Evolutionary conservation across 305 asterid genomes (phyloP).

Genomic region (Fraxinus sp.): DNA sequence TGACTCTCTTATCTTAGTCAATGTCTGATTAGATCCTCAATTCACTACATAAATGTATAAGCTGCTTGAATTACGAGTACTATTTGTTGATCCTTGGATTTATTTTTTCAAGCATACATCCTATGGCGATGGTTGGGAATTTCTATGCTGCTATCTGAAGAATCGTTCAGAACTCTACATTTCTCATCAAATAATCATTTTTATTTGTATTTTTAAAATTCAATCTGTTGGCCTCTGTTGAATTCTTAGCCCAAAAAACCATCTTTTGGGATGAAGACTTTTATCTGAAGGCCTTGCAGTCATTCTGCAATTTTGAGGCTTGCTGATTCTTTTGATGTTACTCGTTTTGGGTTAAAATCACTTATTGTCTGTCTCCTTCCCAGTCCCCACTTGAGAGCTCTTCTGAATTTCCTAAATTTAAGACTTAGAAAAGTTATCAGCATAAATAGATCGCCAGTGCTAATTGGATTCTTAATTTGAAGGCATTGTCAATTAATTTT

Average conservation of each 20-base stretch:
- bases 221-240: background rate
- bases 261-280: background rate
- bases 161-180: background rate
- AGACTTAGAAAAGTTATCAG: background rate
- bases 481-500: background rate
- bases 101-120: background rate
- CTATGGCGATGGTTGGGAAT: background rate
- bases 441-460: background rate
- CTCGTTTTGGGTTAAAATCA: background rate
- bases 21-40: background rate
- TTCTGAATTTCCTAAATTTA: background rate
- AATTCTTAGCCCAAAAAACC: background rate
- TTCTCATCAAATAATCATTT: background rate
- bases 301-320: background rate
- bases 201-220: background rate
- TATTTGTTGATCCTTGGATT: background rate
- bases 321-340: background rate
- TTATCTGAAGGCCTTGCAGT: background rate
- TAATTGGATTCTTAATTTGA: background rate
- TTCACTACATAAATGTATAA: background rate
- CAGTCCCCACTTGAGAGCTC: background rate
- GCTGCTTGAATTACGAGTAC: background rate
- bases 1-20: background rate
- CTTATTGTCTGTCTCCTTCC: background rate
- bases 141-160: background rate